Evolutionary conservation across 2,329 filamentous ascomycete species (phyloP), one percentile per base, ranked within the genome.

Genomic region (Ophiostoma novo-ulmi): DNA sequence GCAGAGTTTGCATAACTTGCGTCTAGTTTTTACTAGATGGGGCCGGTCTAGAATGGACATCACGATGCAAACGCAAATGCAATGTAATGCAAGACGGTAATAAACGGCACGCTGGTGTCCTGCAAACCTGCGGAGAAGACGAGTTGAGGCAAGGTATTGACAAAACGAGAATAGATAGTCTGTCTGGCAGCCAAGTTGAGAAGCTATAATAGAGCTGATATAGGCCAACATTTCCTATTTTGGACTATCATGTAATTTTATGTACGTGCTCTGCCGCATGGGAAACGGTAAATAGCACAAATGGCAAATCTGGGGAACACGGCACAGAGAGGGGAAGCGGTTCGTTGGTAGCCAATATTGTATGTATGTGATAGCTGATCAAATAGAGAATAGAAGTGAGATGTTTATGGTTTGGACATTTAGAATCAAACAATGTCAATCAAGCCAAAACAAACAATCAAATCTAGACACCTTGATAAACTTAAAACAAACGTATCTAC

Each of bases 241-340:
- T 58, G 52, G 52, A 58, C 52, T 26, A 22, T 48, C 44, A 48
- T 48, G 44, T 48, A 48, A 48, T n/a, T 5, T 48, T 22, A 58
- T 58, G n/a, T 26, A 58, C 52, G 52, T 26, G n/a, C 52, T 58
- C 52, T 58, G 52, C 52, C 52, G 22, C 52, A 58, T 58, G 52
- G 22, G 22, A 48, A 20, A 48, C 5, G 44, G 44, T 48, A 20
- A 48, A 48, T 8, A 20, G 17, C 17, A 48, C 44, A 48, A 20
- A 48, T 48, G 44, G 44, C 22, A 58, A 58, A 26, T 26, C 52
- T 58, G 52, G 52, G 52, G 52, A 58, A 58, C 20, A 58, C 52
- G 52, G 52, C n/a, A 58, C n/a, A 26, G 52, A 58, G 52, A 26
- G 52, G 52, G n/a, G 52, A 26, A 22, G n/a, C 11, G 22, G 52